phyloP scores from a whole-genome alignment of 164 flowering plant genomes.

The Stephania yunnanensis region DNA sequence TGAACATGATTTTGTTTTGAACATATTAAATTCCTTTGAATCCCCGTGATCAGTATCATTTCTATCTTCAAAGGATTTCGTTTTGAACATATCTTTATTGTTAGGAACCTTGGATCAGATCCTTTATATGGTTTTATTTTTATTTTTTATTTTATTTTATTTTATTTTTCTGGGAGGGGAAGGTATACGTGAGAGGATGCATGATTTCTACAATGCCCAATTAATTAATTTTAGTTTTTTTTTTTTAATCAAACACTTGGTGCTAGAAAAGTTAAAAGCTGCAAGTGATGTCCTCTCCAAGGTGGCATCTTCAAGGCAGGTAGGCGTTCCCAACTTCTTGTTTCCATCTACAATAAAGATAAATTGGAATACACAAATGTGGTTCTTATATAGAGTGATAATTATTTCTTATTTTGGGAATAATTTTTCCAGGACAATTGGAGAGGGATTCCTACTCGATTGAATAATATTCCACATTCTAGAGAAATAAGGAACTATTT shows the following conservation, averaged over 20 bases:
- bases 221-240: not conserved
- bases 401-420: conserved; percentile 29
- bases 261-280: conserved; percentile 34
- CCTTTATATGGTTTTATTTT: too few relatives aligned
- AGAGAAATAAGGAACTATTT: conserved; percentile 89
- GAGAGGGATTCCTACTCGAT: conserved; percentile 92
- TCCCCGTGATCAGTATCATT: too few relatives aligned
- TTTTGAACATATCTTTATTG: too few relatives aligned
- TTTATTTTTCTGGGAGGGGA: too few relatives aligned
- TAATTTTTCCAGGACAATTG: conserved; percentile 62
- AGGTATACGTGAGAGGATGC: not conserved
- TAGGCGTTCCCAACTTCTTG: conserved; percentile 16
- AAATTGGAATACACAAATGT: not conserved
- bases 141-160: too few relatives aligned
- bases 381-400: not conserved
- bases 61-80: too few relatives aligned
- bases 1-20: too few relatives aligned
- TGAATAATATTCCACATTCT: conserved; percentile 96
- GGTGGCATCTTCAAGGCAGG: conserved; percentile 45
- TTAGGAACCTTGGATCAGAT: too few relatives aligned
- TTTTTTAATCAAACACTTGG: not conserved
- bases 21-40: too few relatives aligned
- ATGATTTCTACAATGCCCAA: not conserved
- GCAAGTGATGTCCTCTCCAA: conserved; percentile 16
- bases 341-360: not conserved